Conservation (phyloP, 441 rosid species). For the Brassica balearica region DNA sequence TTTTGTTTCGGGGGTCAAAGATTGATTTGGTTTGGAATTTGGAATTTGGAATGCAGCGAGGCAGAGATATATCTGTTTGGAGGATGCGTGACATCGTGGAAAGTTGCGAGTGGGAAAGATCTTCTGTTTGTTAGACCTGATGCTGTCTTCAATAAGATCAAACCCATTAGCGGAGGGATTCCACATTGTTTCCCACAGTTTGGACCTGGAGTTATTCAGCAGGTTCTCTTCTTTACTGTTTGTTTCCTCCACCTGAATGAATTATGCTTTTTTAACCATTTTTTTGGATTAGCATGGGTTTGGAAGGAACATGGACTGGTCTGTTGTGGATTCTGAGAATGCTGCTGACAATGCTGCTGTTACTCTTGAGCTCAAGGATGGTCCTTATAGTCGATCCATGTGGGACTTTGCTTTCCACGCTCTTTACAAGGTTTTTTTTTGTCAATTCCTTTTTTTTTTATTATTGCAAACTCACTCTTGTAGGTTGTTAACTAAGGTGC, state of each 20-base stretch:
- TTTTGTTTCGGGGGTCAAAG: background rate
- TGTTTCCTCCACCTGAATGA: conserved; percentile 5
- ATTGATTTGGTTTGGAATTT: background rate
- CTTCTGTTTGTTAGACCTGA: conserved; percentile 94
- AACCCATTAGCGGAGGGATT: conserved; percentile 94
- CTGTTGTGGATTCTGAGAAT: conserved; percentile 65
- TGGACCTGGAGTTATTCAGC: conserved; percentile 93
- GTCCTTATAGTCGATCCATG: conserved; percentile 86
- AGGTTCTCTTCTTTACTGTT: conserved; percentile 54
- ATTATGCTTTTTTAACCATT: conserved; percentile 2
- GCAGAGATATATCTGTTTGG: conserved; percentile 93
- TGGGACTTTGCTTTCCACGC: conserved; percentile 95
- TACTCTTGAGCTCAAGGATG: conserved; percentile 85
- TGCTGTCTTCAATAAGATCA: conserved; percentile 93
- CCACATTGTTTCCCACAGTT: conserved; percentile 99
- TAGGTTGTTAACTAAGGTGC: background rate
- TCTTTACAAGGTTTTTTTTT: conserved; percentile 64
- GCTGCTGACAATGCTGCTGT: conserved; percentile 67
- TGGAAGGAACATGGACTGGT: conserved; percentile 97
- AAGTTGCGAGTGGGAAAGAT: conserved; percentile 73
- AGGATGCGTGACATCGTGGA: conserved; percentile 95
- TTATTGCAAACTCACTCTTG: conserved; percentile 19
- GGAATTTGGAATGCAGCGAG: conserved; percentile 53
- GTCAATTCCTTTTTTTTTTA: background rate
- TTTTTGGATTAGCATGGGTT: conserved; percentile 79